Base-by-base conservation (phyloP, 2,329 filamentous ascomycete genomes). In the Coleophoma eucalyptorum region DNA sequence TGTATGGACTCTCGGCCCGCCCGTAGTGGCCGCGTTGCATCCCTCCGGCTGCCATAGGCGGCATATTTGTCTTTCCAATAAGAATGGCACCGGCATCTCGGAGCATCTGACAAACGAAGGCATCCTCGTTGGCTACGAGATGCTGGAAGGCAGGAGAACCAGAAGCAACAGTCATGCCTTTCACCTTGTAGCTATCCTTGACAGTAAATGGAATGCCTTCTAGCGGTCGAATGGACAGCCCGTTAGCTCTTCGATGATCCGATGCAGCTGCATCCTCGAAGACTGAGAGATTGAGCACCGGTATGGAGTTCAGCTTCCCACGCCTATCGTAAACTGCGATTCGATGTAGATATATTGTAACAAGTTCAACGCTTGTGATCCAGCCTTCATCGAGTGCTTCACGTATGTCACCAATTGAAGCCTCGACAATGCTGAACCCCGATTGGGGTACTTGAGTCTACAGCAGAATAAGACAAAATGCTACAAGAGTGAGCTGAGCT, bases 61-160 rank as follows among this genome's bases (percentile, higher is more conserved):
- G 80, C 74, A 83, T 80, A 50, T 83, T 84, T 0, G 80, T 81
- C 41, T 74, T 72, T 0, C 80, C 81, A 0, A 81, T 66, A 19
- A 80, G 62, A 1, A 81, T 66, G 0, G 72, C 76, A 1, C 79
- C 78, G 1, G 76, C 74, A 32, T 71, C 66, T 4, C 72, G 69
- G 6, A 84, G 65, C 10, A 66, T 63, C 12, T 69, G 57, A 0
- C 79, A 77, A 7, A 75, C 73, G 3, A 74, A 75, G 1, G 79
- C 77, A 60, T 84, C 79, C 38, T 77, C 71, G 6, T 69, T 74
- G 0, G 80, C 72, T 2, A 76, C 56, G 0, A 83, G 59, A 6
- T 74, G 59, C 32, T 71, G 59, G 49, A 84, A 78, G 0, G 79
- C 80, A 2, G 77, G 76, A 0, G 78, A 82, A 1, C 79, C 80